Base-by-base conservation (phyloP, 257 asterid species). In the Nemophila menziesii region DNA sequence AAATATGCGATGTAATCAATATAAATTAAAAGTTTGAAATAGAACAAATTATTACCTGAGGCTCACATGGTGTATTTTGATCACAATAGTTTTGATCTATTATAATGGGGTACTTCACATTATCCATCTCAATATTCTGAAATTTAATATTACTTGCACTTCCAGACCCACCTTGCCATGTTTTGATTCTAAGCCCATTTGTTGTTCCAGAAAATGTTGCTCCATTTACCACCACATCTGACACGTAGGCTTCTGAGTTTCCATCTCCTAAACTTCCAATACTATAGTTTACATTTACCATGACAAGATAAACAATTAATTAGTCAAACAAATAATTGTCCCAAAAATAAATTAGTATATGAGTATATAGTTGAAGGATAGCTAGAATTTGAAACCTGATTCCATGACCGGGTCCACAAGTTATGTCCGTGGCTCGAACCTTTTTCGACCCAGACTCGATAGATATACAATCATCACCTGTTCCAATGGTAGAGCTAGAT, bases 331-430 rank as follows among this genome's bases (percentile, higher is more conserved):
- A n/a, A n/a, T n/a, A n/a, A n/a, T n/a, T n/a, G n/a, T n/a, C n/a
- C n/a, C n/a, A n/a, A n/a, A n/a, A n/a, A n/a, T n/a, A n/a, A n/a
- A n/a, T n/a, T n/a, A n/a, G 4, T 24, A 4, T 4, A 24, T 24
- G 9, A 24, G 9, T 24, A 24, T 24, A 4, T 4, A 24, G 33
- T 29, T 29, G 4, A 7, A 29, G 36, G 4, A 29, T n/a, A 10
- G 33, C 33, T 29, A 10, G 12, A 10, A 37, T 41, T 11, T 7
- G 10, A 8, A 27, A 84, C 96, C 96, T 86, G 60, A 86, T 86
- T 43, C 97, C 97, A 66, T 86, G 97, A 13, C 97, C 97, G 0
- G 97, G 93, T 44, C 97, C 97, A 54, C 97, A 86, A 43, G 61
- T 67, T 27, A 86, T 66, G 15, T 42, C 54, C 0, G 56, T 54